Evolutionary conservation across 1,139 yeast genomes (phyloP).

Genomic region (Candida freyschussii): DNA sequence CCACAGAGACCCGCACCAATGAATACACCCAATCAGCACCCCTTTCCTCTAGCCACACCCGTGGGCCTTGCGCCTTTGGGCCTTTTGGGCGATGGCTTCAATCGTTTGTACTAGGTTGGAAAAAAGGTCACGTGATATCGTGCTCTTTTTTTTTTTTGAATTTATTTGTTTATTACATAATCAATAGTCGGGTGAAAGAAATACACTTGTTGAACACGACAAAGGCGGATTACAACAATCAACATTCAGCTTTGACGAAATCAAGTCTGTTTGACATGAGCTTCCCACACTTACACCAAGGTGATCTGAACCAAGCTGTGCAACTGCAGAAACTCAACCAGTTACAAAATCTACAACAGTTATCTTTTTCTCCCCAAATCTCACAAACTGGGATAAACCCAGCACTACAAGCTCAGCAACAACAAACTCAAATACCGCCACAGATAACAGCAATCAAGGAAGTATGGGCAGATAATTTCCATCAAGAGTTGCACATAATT

Average conservation of each 20-base stretch:
- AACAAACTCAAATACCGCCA: slow-evolving; percentile 12
- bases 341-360: slow-evolving; percentile 13
- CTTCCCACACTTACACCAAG: slow-evolving; percentile 19
- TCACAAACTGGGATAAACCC: slow-evolving; percentile 13
- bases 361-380: slow-evolving; percentile 16
- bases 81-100: no score
- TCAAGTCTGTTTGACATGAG: slow-evolving; percentile 14
- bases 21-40: no score
- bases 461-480: slow-evolving; percentile 85
- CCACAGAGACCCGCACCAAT: no score
- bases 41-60: no score
- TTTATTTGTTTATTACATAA: no score
- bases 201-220: no score
- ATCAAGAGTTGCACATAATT: slow-evolving; percentile 71
- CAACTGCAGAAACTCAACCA: slow-evolving; percentile 18
- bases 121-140: no score
- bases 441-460: slow-evolving; percentile 33
- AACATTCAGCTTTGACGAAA: neutral
- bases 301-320: slow-evolving; percentile 14
- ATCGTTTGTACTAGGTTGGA: no score
- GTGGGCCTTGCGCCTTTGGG: no score
- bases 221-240: no score
- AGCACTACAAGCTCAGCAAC: slow-evolving; percentile 11
- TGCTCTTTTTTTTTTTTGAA: no score
- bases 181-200: no score